phyloP scores from a whole-genome alignment of 2,329 filamentous ascomycete genomes.

The Ophiostoma australiae region DNA sequence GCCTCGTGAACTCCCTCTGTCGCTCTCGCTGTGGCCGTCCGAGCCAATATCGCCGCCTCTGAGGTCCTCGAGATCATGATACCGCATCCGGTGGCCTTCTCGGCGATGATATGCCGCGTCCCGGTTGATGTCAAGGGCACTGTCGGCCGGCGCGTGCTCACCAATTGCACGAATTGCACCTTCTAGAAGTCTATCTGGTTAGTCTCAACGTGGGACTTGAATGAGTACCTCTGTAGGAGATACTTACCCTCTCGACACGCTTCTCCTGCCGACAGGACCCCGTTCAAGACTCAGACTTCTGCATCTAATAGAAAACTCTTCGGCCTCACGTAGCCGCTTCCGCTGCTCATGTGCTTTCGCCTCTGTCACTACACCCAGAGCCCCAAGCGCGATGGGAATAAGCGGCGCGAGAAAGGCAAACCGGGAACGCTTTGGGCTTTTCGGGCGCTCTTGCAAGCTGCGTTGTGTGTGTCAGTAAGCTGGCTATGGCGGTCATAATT shows the following conservation, averaged over 20 bases:
- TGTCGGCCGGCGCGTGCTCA: neutral
- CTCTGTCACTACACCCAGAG: slow-evolving; percentile 14
- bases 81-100: neutral
- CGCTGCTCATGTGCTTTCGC: slow-evolving; percentile 7
- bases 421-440: slow-evolving; percentile 14
- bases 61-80: neutral
- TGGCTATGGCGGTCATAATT: too few relatives aligned
- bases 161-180: neutral
- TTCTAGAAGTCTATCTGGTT: neutral
- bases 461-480: neutral
- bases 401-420: slow-evolving; percentile 19
- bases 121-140: neutral
- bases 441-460: neutral
- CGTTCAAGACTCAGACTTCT: neutral
- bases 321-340: neutral
- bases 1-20: neutral
- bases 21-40: neutral
- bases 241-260: neutral
- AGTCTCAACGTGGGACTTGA: neutral
- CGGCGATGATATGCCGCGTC: neutral
- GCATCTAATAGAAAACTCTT: neutral
- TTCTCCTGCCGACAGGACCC: neutral
- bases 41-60: neutral
- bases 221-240: neutral
- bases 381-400: slow-evolving; percentile 18